phyloP scores from a whole-genome alignment of 2,329 filamentous ascomycete species.

The Huntiella abstrusa region DNA sequence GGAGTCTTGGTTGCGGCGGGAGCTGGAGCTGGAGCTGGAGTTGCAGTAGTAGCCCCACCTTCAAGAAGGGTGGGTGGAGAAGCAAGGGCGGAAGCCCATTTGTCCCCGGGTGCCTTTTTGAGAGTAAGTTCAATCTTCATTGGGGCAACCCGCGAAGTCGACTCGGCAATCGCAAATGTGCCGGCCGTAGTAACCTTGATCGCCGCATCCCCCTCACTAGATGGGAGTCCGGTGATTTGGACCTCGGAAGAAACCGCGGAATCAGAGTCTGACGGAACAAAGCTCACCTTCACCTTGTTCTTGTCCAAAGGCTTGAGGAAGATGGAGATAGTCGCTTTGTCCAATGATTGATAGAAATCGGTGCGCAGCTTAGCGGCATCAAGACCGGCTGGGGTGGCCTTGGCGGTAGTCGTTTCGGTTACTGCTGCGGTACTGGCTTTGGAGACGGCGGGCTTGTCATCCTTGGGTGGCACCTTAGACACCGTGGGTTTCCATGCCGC shows the following conservation, averaged over 20 bases:
- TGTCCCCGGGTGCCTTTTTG: conserved; percentile 46
- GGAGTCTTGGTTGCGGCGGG: neutral
- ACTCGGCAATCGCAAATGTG: conserved; percentile 22
- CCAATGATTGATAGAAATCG: conserved; percentile 13
- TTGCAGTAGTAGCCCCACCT: conserved; percentile 16
- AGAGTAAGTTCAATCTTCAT: conserved; percentile 67
- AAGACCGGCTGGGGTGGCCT: conserved; percentile 10
- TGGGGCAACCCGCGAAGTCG: conserved; percentile 45
- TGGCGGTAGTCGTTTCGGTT: neutral
- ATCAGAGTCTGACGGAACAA: conserved; percentile 13
- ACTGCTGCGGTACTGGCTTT: conserved; percentile 4
- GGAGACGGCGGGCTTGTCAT: neutral
- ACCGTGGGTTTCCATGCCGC: conserved; percentile 28
- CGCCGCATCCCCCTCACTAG: conserved; percentile 1
- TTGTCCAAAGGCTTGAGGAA: conserved; percentile 25
- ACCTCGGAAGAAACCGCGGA: neutral
- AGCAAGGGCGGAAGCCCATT: conserved; percentile 34
- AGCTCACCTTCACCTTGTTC: conserved; percentile 21
- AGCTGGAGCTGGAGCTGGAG: conserved; percentile 2
- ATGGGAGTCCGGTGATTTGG: conserved; percentile 3
- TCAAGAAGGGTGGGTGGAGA: neutral
- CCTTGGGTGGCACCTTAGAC: conserved; percentile 11
- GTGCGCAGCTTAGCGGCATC: conserved; percentile 11
- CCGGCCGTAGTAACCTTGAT: conserved; percentile 3
- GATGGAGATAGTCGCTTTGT: conserved; percentile 21